Percentiles rank a stretch among this genome's conserved stretches.
Evolutionary conservation across 371 early-diverging fungal species (phyloP).

Genomic region (Sporodiniella umbellata): DNA sequence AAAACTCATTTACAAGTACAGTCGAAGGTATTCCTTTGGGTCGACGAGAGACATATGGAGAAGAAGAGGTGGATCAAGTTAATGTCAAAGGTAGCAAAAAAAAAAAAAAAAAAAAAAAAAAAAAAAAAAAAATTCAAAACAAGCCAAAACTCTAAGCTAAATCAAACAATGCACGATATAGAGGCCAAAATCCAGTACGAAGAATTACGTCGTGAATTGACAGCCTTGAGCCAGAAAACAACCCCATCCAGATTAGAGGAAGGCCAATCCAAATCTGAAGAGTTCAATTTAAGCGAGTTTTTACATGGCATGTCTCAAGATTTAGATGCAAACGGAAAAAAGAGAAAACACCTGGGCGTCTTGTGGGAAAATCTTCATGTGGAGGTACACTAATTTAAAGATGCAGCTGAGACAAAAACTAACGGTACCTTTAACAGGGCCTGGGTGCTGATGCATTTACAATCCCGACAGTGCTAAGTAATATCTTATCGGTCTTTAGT

Average conservation of each 20-base stretch:
- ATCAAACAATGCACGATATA: constrained; percentile 1
- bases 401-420: not conserved
- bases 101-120: too few species aligned
- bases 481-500: constrained; percentile 8
- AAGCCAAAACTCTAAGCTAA: too few species aligned
- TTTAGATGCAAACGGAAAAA: constrained; percentile 29
- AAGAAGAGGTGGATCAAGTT: constrained; percentile 5
- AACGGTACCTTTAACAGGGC: constrained; percentile 16
- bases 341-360: constrained; percentile 46
- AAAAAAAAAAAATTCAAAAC: not conserved
- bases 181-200: constrained; percentile 13
- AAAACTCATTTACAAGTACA: not conserved
- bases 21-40: not conserved
- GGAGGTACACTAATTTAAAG: constrained; percentile 6
- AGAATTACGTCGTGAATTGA: constrained; percentile 11
- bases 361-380: constrained; percentile 43
- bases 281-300: constrained; percentile 34
- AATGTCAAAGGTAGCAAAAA: constrained; percentile 12
- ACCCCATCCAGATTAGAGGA: constrained; percentile 12
- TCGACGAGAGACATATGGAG: constrained; percentile 5
- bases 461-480: constrained; percentile 26
- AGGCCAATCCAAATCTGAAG: constrained; percentile 20
- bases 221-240: constrained; percentile 7
- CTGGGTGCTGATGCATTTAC: constrained; percentile 37
- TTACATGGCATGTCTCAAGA: constrained; percentile 23